These are phyloP conservation scores for Paradendryphiella salina DNA, from an alignment of 2,329 filamentous ascomycete species.

Conservation along the genomic window DNA sequence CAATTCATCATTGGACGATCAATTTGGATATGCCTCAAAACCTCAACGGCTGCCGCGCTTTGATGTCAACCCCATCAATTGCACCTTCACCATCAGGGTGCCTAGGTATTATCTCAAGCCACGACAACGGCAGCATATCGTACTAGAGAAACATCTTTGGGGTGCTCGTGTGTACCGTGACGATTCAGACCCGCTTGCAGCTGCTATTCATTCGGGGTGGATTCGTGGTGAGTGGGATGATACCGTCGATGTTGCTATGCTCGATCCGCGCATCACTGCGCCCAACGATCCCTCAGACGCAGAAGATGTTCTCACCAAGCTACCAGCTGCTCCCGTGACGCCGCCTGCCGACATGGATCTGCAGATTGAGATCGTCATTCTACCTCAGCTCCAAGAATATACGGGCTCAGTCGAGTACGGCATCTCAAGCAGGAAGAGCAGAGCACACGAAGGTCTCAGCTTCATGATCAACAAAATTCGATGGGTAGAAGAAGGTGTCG, in stretches of 20 bases:
- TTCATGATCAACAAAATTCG: slow-evolving; percentile 81
- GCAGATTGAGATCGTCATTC: slow-evolving; percentile 82
- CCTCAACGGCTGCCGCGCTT: slow-evolving; percentile 78
- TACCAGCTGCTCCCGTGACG: slow-evolving; percentile 59
- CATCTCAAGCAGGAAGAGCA: slow-evolving; percentile 80
- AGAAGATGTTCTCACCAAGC: slow-evolving; percentile 48
- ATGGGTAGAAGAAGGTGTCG: slow-evolving; percentile 76
- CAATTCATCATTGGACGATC: slow-evolving; percentile 52
- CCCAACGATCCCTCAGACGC: slow-evolving; percentile 49
- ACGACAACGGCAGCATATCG: slow-evolving; percentile 78
- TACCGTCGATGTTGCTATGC: slow-evolving; percentile 70
- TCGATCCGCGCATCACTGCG: slow-evolving; percentile 60
- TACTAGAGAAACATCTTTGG: slow-evolving; percentile 79
- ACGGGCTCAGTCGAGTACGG: slow-evolving; percentile 75
- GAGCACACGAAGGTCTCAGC: slow-evolving; percentile 82
- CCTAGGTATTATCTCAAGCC: slow-evolving; percentile 75
- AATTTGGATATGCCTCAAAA: slow-evolving; percentile 61
- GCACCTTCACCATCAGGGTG: slow-evolving; percentile 85
- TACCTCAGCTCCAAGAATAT: slow-evolving; percentile 79
- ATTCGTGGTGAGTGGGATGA: slow-evolving; percentile 85
- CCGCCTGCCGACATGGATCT: slow-evolving; percentile 73
- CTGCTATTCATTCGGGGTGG: slow-evolving; percentile 91
- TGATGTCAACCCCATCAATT: slow-evolving; percentile 75
- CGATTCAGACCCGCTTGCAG: slow-evolving; percentile 89
- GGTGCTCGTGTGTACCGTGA: slow-evolving; percentile 94